Conservation (phyloP, 352 stramenopile genomes). For the Phytophthora nicotianae region DNA sequence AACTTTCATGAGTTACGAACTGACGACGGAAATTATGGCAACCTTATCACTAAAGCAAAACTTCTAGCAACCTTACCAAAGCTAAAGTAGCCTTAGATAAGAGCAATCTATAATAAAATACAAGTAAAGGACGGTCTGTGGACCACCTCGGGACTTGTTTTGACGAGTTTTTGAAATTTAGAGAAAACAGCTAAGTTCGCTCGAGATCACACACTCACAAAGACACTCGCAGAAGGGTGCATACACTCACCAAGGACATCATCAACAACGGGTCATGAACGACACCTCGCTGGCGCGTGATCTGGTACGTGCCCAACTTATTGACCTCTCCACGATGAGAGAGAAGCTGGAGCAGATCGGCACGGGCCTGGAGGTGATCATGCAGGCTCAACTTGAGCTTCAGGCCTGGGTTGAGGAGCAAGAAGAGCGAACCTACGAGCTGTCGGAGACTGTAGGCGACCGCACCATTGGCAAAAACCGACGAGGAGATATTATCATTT, state of each 20-base stretch:
- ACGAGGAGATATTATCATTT: background rate
- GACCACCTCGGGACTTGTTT: background rate
- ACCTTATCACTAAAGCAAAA: background rate
- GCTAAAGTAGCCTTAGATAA: background rate
- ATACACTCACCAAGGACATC: background rate
- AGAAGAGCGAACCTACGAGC: background rate
- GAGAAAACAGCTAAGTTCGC: background rate
- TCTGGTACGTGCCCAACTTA: background rate
- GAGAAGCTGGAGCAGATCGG: background rate
- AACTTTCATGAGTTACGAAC: background rate
- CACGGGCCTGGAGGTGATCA: background rate
- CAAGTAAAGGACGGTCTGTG: background rate
- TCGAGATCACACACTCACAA: background rate
- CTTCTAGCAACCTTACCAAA: background rate
- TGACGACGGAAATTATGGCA: background rate
- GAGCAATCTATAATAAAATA: background rate
- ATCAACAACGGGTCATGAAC: background rate
- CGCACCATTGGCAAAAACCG: background rate
- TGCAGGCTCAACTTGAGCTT: background rate
- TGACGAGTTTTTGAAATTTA: background rate
- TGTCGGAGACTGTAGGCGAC: background rate
- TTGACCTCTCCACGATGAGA: background rate
- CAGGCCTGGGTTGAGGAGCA: background rate
- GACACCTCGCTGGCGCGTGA: constrained; percentile 12
- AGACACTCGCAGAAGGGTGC: too few relatives aligned